A percentile compares a stretch with the other conserved stretches of the same genome.
Evolutionary conservation across 257 asterid genomes (phyloP).

Genomic region (Coffea eugenioides): DNA sequence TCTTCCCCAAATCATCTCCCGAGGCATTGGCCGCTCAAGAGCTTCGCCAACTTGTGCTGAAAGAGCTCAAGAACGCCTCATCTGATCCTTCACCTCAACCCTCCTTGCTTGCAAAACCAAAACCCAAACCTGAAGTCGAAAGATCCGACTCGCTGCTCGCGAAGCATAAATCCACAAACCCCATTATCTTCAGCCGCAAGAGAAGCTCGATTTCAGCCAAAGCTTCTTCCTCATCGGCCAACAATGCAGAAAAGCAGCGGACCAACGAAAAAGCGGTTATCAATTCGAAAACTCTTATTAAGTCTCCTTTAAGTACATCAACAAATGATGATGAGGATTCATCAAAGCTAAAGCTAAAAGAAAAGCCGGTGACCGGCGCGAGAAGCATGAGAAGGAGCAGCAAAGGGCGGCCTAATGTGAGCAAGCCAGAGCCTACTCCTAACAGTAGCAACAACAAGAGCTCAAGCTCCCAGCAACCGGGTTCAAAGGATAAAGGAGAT

Average conservation of each 20-base stretch:
- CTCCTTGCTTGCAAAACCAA: not conserved
- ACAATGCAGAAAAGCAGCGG: conserved; percentile 21
- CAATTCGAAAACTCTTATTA: conserved; percentile 16
- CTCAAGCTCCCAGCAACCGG: conserved; percentile 20
- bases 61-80: conserved; percentile 22
- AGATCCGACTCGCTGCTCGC: conserved; percentile 32
- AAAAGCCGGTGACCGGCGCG: conserved; percentile 40
- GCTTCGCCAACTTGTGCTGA: conserved; percentile 31
- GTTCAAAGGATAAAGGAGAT: conserved; percentile 18
- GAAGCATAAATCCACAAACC: conserved; percentile 28
- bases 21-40: conserved; percentile 33
- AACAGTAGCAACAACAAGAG: conserved; percentile 14
- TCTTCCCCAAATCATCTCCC: conserved; percentile 40
- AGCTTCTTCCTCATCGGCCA: conserved; percentile 20
- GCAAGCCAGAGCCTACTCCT: conserved; percentile 23
- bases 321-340: conserved; percentile 34
- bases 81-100: conserved; percentile 1
- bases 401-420: conserved; percentile 18
- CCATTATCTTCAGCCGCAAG: conserved; percentile 39
- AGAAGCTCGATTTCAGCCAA: conserved; percentile 44
- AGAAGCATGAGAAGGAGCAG: conserved; percentile 38
- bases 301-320: conserved; percentile 25
- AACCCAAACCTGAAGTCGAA: conserved; percentile 22
- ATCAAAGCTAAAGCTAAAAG: conserved; percentile 26
- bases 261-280: conserved; percentile 18